phyloP scores from a whole-genome alignment of 75 land plant genomes.

The Cunninghamia lanceolata region DNA sequence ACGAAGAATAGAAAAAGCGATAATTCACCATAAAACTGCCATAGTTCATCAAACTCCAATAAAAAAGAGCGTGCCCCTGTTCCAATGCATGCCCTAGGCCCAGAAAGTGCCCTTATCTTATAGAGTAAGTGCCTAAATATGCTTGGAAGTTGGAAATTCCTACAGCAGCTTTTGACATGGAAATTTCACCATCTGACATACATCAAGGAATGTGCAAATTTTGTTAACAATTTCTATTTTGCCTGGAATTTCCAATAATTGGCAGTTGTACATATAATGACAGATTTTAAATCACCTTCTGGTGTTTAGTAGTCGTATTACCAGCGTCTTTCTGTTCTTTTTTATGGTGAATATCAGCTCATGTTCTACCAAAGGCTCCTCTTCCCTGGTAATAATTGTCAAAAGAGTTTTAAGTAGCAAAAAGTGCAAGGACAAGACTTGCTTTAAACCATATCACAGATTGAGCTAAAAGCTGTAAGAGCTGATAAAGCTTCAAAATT shows the following conservation, averaged over 20 bases:
- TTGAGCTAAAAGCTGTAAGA: not conserved
- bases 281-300: not conserved
- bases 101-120: not conserved
- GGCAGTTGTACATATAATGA: not conserved
- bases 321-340: not conserved
- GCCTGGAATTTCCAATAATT: not conserved
- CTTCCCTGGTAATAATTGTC: not conserved
- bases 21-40: not conserved
- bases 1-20: no score
- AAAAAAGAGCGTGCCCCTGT: not conserved
- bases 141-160: not conserved
- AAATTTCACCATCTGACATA: not conserved
- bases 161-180: not conserved
- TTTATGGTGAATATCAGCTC: not conserved
- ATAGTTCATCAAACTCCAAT: not conserved
- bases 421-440: no score
- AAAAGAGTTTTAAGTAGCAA: no score
- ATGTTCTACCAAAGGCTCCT: not conserved
- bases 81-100: not conserved
- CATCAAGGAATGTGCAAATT: not conserved
- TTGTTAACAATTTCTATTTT: no score
- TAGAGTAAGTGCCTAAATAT: not conserved
- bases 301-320: no score
- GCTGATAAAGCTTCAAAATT: not conserved
- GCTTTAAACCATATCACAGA: no score